Conservation (phyloP, 2,329 filamentous ascomycete species). For the Epichloe coenophiala region DNA sequence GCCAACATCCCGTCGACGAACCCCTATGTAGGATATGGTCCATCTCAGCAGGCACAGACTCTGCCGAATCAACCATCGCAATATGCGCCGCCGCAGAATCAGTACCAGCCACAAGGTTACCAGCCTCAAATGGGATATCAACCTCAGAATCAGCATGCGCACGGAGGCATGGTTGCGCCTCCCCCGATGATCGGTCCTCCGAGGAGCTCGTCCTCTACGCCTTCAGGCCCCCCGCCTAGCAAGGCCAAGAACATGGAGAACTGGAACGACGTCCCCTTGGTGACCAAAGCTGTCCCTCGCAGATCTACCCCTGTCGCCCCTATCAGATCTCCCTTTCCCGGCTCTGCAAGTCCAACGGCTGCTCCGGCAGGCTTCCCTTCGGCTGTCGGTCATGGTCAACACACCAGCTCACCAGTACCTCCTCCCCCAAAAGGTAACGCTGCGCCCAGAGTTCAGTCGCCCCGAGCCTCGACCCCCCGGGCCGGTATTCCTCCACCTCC, state of each 20-base stretch:
- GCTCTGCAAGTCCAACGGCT: slow-evolving; percentile 42
- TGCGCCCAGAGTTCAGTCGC: slow-evolving; percentile 59
- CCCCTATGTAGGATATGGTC: slow-evolving; percentile 13
- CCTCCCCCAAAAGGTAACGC: slow-evolving; percentile 64
- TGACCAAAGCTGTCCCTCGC: slow-evolving; percentile 60
- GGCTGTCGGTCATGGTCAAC: slow-evolving; percentile 44
- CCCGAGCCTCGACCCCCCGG: slow-evolving; percentile 39
- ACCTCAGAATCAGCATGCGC: slow-evolving; percentile 29
- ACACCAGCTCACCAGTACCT: slow-evolving; percentile 58
- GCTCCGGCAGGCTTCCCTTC: slow-evolving; percentile 2
- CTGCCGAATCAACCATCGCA: slow-evolving; percentile 19
- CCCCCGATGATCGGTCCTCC: slow-evolving; percentile 24
- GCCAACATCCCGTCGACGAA: slow-evolving; percentile 15
- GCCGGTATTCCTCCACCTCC: slow-evolving; percentile 40
- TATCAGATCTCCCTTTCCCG: slow-evolving; percentile 63
- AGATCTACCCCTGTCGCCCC: slow-evolving; percentile 60
- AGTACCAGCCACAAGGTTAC: slow-evolving; percentile 18
- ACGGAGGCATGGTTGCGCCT: slow-evolving; percentile 18
- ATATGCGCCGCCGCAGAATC: slow-evolving; percentile 25
- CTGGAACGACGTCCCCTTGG: slow-evolving; percentile 93
- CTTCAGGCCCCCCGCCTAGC: slow-evolving; percentile 60
- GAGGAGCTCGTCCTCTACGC: slow-evolving; percentile 41
- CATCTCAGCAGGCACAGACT: slow-evolving; percentile 12
- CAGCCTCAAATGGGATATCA: slow-evolving; percentile 31
- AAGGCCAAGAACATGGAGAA: slow-evolving; percentile 59